phyloP scores from a whole-genome alignment of 2,329 filamentous ascomycete genomes.

The Zymoseptoria crescenta region DNA sequence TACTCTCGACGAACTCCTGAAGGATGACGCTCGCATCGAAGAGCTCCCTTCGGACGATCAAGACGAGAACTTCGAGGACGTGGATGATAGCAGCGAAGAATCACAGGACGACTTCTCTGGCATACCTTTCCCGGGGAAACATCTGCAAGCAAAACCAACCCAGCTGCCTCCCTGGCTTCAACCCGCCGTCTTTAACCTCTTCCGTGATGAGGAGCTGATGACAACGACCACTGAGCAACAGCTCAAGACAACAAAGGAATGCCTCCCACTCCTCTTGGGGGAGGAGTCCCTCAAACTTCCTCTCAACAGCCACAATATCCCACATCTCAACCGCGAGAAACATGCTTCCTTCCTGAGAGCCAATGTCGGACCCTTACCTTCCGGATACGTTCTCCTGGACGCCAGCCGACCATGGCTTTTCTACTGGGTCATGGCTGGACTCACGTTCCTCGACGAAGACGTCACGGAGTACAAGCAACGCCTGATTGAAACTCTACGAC shows the following conservation, averaged over 20 bases:
- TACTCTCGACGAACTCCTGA: conserved; percentile 24
- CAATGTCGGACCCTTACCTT: conserved; percentile 54
- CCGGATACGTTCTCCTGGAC: conserved; percentile 66
- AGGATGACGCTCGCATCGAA: conserved; percentile 23
- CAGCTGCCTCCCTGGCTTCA: conserved; percentile 23
- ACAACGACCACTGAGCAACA: conserved; percentile 21
- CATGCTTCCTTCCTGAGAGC: conserved; percentile 56
- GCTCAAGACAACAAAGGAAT: conserved; percentile 17
- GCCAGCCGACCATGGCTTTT: conserved; percentile 87
- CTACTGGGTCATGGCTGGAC: conserved; percentile 78
- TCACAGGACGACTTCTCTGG: conserved; percentile 15
- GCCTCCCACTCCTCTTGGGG: conserved; percentile 22
- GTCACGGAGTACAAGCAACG: conserved; percentile 55
- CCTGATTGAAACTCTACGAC: conserved; percentile 60
- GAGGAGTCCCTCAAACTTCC: conserved; percentile 35
- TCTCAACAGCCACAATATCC: conserved; percentile 63
- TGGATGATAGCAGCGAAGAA: neutral
- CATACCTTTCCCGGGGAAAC: conserved; percentile 24
- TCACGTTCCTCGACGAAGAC: conserved; percentile 72
- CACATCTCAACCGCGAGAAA: conserved; percentile 57
- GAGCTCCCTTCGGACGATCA: conserved; percentile 23
- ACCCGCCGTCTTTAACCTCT: conserved; percentile 18
- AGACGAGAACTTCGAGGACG: conserved; percentile 19
- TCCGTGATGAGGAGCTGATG: conserved; percentile 16
- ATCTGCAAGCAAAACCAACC: conserved; percentile 3